A percentile compares a stretch with the other conserved stretches of the same genome.
Evolutionary conservation across 352 stramenopile genomes (phyloP).

Genomic region (Phytophthora nicotianae): DNA sequence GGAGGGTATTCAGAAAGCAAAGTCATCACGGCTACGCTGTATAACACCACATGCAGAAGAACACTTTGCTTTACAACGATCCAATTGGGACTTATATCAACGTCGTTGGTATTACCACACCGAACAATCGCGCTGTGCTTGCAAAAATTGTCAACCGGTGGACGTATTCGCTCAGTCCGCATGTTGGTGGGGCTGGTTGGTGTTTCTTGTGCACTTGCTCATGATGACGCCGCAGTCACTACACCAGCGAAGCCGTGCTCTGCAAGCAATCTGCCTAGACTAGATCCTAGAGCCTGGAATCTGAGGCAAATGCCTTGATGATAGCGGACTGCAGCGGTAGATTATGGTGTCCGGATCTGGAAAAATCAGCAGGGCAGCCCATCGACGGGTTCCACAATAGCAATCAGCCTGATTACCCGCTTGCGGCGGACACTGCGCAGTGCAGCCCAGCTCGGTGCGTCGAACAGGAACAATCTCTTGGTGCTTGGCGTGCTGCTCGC

Average conservation of each 20-base stretch:
- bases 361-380: conserved; percentile 2
- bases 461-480: conserved; percentile 24
- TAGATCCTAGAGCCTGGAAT: conserved; percentile 8
- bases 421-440: background rate
- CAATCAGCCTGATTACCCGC: conserved; percentile 10
- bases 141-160: no score
- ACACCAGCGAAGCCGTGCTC: background rate
- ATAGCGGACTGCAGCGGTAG: background rate
- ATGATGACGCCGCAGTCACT: background rate
- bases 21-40: no score
- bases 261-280: conserved; percentile 5
- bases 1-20: no score
- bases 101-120: no score
- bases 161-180: no score
- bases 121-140: no score
- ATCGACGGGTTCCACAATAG: background rate
- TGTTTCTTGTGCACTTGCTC: background rate
- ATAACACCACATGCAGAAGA: no score
- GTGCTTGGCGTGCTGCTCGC: conserved; percentile 17
- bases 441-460: conserved; percentile 6
- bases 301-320: background rate
- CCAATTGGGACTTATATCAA: no score
- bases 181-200: no score
- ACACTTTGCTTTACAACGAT: no score
- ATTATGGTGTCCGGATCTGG: conserved; percentile 6